Evolutionary conservation across 371 early-diverging fungal genomes (phyloP).

Genomic region (Syncephalastrum monosporum): DNA sequence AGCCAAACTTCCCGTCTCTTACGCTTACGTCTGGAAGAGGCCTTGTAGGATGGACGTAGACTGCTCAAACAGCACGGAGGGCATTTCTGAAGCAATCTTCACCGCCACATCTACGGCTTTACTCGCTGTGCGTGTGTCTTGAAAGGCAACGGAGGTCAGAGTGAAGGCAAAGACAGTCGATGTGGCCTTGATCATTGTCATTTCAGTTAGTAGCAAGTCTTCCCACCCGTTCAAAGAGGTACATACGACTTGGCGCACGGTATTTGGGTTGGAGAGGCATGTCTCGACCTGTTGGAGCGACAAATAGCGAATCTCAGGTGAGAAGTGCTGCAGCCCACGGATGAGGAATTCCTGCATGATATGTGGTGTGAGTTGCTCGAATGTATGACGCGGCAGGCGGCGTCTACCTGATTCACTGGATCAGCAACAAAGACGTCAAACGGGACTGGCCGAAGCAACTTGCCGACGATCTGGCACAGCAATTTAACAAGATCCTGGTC

Average conservation of each 20-base stretch:
- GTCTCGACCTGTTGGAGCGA: conserved; percentile 44
- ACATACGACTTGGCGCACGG: conserved; percentile 25
- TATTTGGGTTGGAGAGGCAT: conserved; percentile 23
- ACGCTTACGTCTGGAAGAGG: conserved; percentile 28
- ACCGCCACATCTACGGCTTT: conserved; percentile 38
- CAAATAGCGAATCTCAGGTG: conserved; percentile 42
- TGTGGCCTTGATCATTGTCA: conserved; percentile 24
- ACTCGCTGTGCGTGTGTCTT: conserved; percentile 39
- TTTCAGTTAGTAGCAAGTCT: background rate
- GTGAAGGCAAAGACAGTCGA: conserved; percentile 40
- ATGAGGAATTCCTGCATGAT: conserved; percentile 29
- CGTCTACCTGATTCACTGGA: conserved; percentile 23
- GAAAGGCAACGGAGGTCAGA: conserved; percentile 39
- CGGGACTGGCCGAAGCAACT: conserved; percentile 29
- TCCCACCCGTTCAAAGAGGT: background rate
- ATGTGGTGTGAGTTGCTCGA: background rate
- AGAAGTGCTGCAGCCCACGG: conserved; percentile 44
- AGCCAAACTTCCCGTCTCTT: background rate
- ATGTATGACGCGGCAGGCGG: background rate
- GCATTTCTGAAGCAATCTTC: conserved; percentile 8
- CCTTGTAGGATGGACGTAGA: conserved; percentile 9
- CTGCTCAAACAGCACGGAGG: conserved; percentile 5
- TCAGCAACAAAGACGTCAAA: conserved; percentile 22
- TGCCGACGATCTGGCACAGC: conserved; percentile 29
- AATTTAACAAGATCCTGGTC: conserved; percentile 12